Evolutionary conservation across 75 land plant genomes (phyloP).

Genomic region (Ceratopteris richardii): DNA sequence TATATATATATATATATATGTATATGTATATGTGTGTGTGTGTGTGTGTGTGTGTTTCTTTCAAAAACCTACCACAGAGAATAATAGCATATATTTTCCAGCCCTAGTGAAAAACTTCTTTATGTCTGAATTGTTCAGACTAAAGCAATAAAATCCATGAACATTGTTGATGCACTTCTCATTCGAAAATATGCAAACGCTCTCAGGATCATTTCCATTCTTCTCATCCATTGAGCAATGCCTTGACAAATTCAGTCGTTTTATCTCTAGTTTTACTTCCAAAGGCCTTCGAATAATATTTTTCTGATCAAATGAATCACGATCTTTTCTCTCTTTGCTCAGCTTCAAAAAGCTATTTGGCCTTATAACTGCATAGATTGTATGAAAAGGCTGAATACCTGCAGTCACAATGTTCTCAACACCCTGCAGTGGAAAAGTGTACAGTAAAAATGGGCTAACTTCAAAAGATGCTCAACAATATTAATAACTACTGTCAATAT

Average conservation of each 20-base stretch:
- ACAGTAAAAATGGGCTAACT: too few relatives aligned
- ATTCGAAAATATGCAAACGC: too few relatives aligned
- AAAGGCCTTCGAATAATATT: conserved; percentile 24
- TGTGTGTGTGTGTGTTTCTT: too few relatives aligned
- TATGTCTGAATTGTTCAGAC: conserved; percentile 14
- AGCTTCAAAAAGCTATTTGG: conserved; percentile 23
- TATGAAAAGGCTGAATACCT: conserved; percentile 35
- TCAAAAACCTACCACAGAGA: conserved; percentile 47
- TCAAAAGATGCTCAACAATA: too few relatives aligned
- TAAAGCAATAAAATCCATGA: conserved; percentile 48
- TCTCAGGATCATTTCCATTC: too few relatives aligned
- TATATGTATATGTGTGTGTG: too few relatives aligned
- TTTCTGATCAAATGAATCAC: conserved; percentile 31
- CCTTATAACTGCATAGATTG: conserved; percentile 51
- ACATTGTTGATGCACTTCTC: conserved; percentile 22
- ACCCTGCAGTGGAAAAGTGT: too few relatives aligned
- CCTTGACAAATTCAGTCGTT: background rate
- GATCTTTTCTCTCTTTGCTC: conserved; percentile 1
- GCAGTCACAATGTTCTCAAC: conserved; percentile 16
- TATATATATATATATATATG: too few relatives aligned
- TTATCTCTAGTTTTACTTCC: conserved; percentile 42
- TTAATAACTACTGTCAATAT: too few relatives aligned
- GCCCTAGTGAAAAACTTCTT: conserved; percentile 22
- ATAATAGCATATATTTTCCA: conserved; percentile 41
- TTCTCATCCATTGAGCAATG: too few relatives aligned